These are phyloP conservation scores for Acmispon strigosus DNA, from an alignment of 306 rosid genomes.

Conservation along the genomic window DNA sequence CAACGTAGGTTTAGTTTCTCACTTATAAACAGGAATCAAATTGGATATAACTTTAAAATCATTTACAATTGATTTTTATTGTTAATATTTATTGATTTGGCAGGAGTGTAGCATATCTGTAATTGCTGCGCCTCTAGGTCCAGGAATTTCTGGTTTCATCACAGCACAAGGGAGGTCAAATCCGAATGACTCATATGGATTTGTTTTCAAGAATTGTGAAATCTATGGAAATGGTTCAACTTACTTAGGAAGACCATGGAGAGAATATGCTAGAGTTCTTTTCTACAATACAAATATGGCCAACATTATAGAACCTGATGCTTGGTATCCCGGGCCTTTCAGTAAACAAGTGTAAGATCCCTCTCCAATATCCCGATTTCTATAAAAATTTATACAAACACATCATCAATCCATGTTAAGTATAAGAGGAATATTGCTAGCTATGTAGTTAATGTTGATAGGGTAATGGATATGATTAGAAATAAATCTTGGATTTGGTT, in stretches of 20 bases:
- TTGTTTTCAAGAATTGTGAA: constrained; percentile 54
- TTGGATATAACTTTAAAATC: too few species aligned
- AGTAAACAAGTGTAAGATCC: constrained; percentile 27
- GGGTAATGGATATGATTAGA: too few species aligned
- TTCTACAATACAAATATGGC: constrained; percentile 50
- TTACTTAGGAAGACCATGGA: constrained; percentile 83
- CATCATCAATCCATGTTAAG: neutral
- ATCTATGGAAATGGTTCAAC: constrained; percentile 54
- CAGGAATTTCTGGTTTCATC: constrained; percentile 37
- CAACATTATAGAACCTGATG: constrained; percentile 35
- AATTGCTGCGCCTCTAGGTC: constrained; percentile 25
- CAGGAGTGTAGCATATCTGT: constrained; percentile 57
- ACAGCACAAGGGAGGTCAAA: constrained; percentile 72
- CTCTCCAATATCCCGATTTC: neutral
- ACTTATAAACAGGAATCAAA: too few species aligned
- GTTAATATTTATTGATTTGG: neutral
- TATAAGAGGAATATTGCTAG: neutral
- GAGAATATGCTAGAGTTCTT: constrained; percentile 58
- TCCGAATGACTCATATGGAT: constrained; percentile 46
- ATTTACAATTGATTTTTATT: too few species aligned
- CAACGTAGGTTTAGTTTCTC: too few species aligned
- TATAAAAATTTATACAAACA: neutral
- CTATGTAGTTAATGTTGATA: too few species aligned
- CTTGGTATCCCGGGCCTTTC: constrained; percentile 36
- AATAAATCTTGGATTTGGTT: too few species aligned